Evolutionary conservation across 164 flowering plant species (phyloP).

Genomic region (Liquidambar formosana): DNA sequence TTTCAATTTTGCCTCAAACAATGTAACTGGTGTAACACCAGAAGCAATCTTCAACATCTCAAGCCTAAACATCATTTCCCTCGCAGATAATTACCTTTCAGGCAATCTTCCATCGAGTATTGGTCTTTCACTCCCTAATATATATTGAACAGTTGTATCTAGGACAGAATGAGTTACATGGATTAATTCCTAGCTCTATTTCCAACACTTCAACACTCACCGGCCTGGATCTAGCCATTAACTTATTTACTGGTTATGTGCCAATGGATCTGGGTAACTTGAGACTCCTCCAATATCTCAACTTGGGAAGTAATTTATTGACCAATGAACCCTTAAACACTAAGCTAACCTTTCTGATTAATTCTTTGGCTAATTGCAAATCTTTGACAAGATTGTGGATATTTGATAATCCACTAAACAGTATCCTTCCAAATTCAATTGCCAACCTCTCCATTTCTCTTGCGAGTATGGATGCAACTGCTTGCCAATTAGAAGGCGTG

Average conservation of each 20-base stretch:
- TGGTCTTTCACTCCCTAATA: slow-evolving; percentile 13
- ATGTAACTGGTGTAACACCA: neutral
- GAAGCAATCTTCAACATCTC: neutral
- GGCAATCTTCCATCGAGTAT: slow-evolving; percentile 19
- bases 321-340: neutral
- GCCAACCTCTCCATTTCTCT: slow-evolving; percentile 3
- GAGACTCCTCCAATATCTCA: neutral
- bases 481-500: neutral
- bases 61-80: neutral
- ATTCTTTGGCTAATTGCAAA: slow-evolving; percentile 3
- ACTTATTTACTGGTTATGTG: slow-evolving; percentile 7
- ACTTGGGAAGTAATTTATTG: neutral
- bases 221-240: neutral
- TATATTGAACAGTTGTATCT: neutral
- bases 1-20: neutral
- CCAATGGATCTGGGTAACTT: slow-evolving; percentile 5
- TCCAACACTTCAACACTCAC: neutral
- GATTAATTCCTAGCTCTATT: neutral
- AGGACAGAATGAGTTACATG: neutral
- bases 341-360: neutral
- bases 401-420: neutral
- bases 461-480: neutral
- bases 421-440: neutral
- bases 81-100: slow-evolving; percentile 7
- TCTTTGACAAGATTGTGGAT: neutral